phyloP scores from a whole-genome alignment of 2,329 filamentous ascomycete genomes.

The Westerdykella sp. region DNA sequence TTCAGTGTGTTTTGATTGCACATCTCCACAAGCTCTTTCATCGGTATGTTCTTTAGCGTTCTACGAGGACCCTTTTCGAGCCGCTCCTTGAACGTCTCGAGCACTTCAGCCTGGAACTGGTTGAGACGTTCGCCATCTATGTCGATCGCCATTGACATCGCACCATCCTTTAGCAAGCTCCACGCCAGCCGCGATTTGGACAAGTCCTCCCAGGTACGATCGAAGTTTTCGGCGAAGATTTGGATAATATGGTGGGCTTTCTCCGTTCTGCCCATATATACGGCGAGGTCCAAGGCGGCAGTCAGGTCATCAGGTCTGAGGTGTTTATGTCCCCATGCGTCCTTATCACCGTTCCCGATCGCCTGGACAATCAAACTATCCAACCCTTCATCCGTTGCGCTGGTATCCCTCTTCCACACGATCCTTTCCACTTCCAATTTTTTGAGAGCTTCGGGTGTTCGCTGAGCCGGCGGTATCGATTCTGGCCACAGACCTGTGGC shows the following conservation, averaged over 20 bases:
- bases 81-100: constrained; percentile 8
- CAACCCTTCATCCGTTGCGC: constrained; percentile 8
- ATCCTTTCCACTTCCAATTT: constrained; percentile 14
- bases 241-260: constrained; percentile 13
- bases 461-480: constrained; percentile 9
- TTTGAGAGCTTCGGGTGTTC: constrained; percentile 8
- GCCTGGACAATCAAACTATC: constrained; percentile 8
- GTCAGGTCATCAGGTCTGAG: constrained; percentile 9
- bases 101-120: constrained; percentile 8
- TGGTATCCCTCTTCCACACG: constrained; percentile 11
- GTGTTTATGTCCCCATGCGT: background rate
- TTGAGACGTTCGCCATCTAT: constrained; percentile 9
- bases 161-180: constrained; percentile 9
- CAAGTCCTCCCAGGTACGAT: constrained; percentile 7
- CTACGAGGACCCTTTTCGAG: constrained; percentile 8
- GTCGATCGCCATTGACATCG: constrained; percentile 8
- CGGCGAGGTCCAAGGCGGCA: constrained; percentile 13
- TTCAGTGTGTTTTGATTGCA: constrained; percentile 15
- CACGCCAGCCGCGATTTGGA: constrained; percentile 11
- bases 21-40: constrained; percentile 10
- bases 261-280: constrained; percentile 8
- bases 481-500: constrained; percentile 10
- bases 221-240: constrained; percentile 12
- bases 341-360: constrained; percentile 4
- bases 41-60: constrained; percentile 5